A percentile compares a stretch with the other conserved stretches of the same genome.
phyloP scores from a whole-genome alignment of 352 stramenopile genomes.

The Globisporangium uncinulatum region DNA sequence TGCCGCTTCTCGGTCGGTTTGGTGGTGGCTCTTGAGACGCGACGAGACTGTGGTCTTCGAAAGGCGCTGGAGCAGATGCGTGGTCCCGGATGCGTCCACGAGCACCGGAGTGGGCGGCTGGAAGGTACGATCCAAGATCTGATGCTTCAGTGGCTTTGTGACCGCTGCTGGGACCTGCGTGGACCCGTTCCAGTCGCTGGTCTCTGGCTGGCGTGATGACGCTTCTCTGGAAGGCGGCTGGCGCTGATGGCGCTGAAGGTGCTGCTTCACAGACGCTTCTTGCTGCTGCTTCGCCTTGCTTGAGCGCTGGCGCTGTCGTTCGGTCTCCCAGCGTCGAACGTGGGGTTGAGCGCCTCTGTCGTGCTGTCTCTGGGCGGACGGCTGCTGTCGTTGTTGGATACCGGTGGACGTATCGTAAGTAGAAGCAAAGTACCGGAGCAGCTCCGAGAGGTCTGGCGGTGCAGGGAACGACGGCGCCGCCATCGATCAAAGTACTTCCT shows the following conservation, averaged over 20 bases:
- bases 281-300: background rate
- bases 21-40: conserved; percentile 25
- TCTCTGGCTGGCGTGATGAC: background rate
- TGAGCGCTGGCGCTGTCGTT: background rate
- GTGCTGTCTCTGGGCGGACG: background rate
- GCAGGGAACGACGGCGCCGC: conserved; percentile 21
- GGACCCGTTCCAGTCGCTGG: conserved; percentile 45
- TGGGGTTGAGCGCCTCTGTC: background rate
- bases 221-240: conserved; percentile 1
- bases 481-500: background rate
- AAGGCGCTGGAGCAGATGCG: conserved; percentile 32
- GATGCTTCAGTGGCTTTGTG: conserved; percentile 40
- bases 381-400: background rate
- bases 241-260: conserved; percentile 1
- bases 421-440: conserved; percentile 37
- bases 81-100: conserved; percentile 26
- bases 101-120: conserved; percentile 33
- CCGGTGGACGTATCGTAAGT: background rate
- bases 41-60: conserved; percentile 57
- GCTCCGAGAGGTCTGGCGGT: conserved; percentile 36
- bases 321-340: background rate
- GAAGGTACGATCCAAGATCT: conserved; percentile 52
- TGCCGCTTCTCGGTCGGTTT: conserved; percentile 2
- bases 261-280: background rate
- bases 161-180: conserved; percentile 28